Conservation (phyloP, 2,329 filamentous ascomycete genomes). For the Elsinoe necatrix region DNA sequence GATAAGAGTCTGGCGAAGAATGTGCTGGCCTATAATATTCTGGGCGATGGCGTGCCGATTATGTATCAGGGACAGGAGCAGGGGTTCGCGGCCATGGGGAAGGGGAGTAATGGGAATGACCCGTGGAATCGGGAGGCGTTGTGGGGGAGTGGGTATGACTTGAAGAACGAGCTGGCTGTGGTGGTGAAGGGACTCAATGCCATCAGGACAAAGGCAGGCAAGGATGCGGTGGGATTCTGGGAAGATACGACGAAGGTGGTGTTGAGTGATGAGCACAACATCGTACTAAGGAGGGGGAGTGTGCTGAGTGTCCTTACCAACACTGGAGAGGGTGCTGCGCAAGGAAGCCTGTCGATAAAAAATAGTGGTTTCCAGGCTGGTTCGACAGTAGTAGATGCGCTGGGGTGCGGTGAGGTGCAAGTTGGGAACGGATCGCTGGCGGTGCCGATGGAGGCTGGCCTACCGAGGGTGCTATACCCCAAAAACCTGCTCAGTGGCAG, state of each 20-base stretch:
- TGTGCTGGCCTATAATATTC: constrained; percentile 52
- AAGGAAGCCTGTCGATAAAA: constrained; percentile 24
- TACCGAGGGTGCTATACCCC: constrained; percentile 32
- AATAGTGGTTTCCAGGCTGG: constrained; percentile 25
- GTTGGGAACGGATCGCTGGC: constrained; percentile 25
- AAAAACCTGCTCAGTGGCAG: constrained; percentile 15
- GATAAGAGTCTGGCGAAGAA: constrained; percentile 53
- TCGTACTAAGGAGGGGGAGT: constrained; percentile 44
- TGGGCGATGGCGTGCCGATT: constrained; percentile 54
- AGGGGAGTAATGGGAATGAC: constrained; percentile 23
- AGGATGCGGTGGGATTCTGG: constrained; percentile 33
- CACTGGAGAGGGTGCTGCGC: constrained; percentile 22
- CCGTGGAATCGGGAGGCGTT: constrained; percentile 36
- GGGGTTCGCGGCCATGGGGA: constrained; percentile 37
- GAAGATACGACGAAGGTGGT: constrained; percentile 33
- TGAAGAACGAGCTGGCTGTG: constrained; percentile 33
- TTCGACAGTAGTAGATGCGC: constrained; percentile 31
- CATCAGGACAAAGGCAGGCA: constrained; percentile 41
- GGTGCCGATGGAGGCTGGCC: constrained; percentile 30
- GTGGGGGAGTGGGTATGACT: constrained; percentile 37
- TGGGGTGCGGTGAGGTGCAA: constrained; percentile 29
- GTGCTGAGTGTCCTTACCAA: constrained; percentile 33
- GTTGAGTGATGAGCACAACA: constrained; percentile 34
- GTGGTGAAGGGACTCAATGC: constrained; percentile 41
- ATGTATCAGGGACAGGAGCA: constrained; percentile 61